phyloP scores from a whole-genome alignment of 73 alveolate species.

The Symbiodinium natans region DNA sequence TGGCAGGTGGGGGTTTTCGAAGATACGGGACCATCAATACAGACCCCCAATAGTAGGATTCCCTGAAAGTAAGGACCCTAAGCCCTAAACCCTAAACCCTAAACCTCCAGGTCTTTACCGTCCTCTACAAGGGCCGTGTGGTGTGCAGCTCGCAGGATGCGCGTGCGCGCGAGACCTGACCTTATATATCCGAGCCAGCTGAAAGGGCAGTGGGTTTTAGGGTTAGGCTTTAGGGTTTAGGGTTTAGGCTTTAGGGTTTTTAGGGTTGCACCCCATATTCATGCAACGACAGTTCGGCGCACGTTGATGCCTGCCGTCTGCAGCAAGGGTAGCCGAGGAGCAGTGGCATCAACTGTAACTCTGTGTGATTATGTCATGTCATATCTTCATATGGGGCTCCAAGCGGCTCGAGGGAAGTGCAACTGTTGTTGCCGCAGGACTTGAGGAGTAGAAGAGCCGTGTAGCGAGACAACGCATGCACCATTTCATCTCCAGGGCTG shows the following conservation, averaged over 20 bases:
- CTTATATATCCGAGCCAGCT: not conserved
- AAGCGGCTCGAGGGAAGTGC: not conserved
- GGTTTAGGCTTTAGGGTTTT: no score
- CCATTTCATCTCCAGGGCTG: not conserved
- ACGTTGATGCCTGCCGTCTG: not conserved
- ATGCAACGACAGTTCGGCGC: not conserved
- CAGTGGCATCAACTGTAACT: not conserved
- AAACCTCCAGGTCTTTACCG: not conserved
- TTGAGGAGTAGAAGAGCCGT: no score
- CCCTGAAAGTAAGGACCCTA: no score
- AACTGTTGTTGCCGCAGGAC: no score
- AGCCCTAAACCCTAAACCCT: not conserved
- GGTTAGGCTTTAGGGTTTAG: not conserved
- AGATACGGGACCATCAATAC: no score
- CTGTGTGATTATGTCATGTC: not conserved
- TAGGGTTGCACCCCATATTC: not conserved
- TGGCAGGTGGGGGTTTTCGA: no score
- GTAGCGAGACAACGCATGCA: no score
- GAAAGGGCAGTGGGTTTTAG: not conserved
- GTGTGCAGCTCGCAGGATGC: no score
- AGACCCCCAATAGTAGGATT: no score
- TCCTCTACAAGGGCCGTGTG: not conserved
- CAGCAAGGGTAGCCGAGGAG: not conserved
- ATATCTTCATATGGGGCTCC: conserved; percentile 17
- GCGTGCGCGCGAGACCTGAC: no score